Evolutionary conservation across 176 grass and related monocot species (phyloP).

Genomic region (Eragrostis nindensis): DNA sequence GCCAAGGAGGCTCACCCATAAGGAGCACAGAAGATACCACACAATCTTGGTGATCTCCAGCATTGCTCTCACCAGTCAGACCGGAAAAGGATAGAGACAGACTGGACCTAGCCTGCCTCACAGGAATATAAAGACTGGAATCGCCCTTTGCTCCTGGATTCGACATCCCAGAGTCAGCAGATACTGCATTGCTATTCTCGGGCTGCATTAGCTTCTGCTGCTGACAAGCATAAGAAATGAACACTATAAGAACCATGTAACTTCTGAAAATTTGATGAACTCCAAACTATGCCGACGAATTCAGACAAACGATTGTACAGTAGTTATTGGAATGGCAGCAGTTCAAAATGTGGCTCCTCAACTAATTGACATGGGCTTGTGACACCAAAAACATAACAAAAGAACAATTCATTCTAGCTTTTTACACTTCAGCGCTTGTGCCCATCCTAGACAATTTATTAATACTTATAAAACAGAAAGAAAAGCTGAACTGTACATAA

Average conservation of each 20-base stretch:
- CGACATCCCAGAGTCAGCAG: conserved; percentile 73
- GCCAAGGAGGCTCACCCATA: conserved; percentile 80
- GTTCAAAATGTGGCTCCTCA: neutral
- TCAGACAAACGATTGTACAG: neutral
- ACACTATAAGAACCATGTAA: conserved; percentile 18
- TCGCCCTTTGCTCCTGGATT: conserved; percentile 70
- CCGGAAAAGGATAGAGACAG: conserved; percentile 86
- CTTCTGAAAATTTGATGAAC: too few relatives aligned
- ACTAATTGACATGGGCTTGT: neutral
- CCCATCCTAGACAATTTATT: neutral
- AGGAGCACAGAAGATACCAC: conserved; percentile 74
- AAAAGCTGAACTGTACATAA: neutral
- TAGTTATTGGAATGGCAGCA: conserved; percentile 2
- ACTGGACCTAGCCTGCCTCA: conserved; percentile 61
- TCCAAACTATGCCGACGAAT: neutral
- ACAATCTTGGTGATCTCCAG: conserved; percentile 87
- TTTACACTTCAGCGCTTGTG: conserved; percentile 12
- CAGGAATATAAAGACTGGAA: conserved; percentile 64
- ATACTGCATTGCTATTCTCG: conserved; percentile 47
- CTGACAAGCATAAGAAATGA: conserved; percentile 36
- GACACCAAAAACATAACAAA: conserved; percentile 3
- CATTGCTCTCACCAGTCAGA: conserved; percentile 90
- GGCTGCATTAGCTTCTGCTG: conserved; percentile 55
- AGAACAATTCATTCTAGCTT: neutral
- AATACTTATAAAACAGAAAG: neutral